phyloP scores from a whole-genome alignment of 2,329 filamentous ascomycete genomes.

The Fusarium burgessii region DNA sequence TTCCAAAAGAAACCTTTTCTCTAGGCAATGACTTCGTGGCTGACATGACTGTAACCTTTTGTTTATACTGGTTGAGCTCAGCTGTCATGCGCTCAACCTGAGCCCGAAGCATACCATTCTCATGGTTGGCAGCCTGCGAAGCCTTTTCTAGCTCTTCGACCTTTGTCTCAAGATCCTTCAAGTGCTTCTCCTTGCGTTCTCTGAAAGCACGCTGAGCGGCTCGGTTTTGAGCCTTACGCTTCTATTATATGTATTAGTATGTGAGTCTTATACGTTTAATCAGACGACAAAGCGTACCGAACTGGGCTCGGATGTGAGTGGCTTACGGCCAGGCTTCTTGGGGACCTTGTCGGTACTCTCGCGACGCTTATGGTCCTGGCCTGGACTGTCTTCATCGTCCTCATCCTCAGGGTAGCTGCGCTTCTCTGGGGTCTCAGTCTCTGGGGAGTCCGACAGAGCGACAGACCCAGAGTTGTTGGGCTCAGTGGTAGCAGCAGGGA shows the following conservation, averaged over 20 bases:
- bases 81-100: constrained; percentile 88
- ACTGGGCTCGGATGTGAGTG: constrained; percentile 92
- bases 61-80: constrained; percentile 91
- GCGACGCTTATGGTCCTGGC: constrained; percentile 73
- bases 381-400: constrained; percentile 67
- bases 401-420: constrained; percentile 78
- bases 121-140: constrained; percentile 83
- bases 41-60: constrained; percentile 75
- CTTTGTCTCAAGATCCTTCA: constrained; percentile 86
- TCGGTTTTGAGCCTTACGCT: constrained; percentile 95
- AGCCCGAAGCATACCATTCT: constrained; percentile 86
- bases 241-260: constrained; percentile 63
- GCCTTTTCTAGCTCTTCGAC: constrained; percentile 82
- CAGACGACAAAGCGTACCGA: constrained; percentile 75
- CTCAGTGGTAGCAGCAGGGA: constrained; percentile 59
- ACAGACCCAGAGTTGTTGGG: constrained; percentile 51
- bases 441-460: constrained; percentile 69
- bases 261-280: background rate
- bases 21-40: constrained; percentile 53
- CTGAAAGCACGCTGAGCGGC: constrained; percentile 94
- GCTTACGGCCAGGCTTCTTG: constrained; percentile 97
- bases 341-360: constrained; percentile 86
- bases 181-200: constrained; percentile 92
- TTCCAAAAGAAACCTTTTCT: constrained; percentile 58
- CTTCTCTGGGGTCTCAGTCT: constrained; percentile 71